Conservation (phyloP, 306 rosid genomes). For the Ziziphus jujuba region DNA sequence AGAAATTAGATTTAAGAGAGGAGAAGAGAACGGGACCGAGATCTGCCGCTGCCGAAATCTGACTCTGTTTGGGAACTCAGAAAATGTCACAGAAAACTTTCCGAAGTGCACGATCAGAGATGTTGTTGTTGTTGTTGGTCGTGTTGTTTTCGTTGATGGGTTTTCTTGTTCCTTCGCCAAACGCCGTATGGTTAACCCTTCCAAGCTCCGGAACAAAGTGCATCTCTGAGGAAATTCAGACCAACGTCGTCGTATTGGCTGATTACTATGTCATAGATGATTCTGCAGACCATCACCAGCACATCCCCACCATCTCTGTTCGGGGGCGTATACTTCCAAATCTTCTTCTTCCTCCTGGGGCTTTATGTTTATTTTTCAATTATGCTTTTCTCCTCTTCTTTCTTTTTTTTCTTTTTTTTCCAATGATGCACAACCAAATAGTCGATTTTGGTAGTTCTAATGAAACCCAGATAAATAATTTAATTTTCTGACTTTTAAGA, state of each 20-base stretch:
- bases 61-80: not conserved
- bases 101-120: conserved; percentile 17
- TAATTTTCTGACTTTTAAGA: not conserved
- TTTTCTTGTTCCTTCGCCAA: conserved; percentile 9
- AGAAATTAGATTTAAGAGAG: not conserved
- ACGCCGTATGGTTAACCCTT: conserved; percentile 35
- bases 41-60: not conserved
- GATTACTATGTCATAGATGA: conserved; percentile 56
- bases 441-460: not conserved
- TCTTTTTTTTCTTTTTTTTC: too few species aligned
- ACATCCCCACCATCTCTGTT: conserved; percentile 56
- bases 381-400: not conserved
- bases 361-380: not conserved
- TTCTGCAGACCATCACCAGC: conserved; percentile 23
- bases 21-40: not conserved
- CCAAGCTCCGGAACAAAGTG: conserved; percentile 75
- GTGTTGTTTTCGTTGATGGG: not conserved
- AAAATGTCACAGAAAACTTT: not conserved
- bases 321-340: conserved; percentile 43
- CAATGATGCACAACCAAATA: not conserved
- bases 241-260: conserved; percentile 88
- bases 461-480: not conserved
- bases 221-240: conserved; percentile 93
- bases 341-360: not conserved
- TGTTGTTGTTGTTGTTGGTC: conserved; percentile 6